Evolutionary conservation across 1,284 basidiomycete species (phyloP).

Genomic region (Mycosarcoma maydis): DNA sequence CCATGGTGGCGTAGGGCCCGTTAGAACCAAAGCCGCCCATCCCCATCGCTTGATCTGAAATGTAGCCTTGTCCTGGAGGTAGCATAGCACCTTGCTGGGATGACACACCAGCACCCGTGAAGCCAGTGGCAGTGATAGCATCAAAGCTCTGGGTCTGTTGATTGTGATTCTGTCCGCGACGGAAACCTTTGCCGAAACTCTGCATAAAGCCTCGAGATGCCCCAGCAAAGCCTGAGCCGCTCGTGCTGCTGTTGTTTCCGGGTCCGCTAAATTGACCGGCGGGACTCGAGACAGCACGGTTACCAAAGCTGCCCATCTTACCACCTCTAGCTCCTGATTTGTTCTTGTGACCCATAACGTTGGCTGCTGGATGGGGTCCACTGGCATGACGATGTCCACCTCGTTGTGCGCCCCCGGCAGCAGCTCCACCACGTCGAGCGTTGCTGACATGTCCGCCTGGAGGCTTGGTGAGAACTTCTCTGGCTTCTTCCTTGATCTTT

Average conservation of each 20-base stretch:
- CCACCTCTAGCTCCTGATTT: slow-evolving; percentile 31
- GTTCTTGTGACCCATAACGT: slow-evolving; percentile 20
- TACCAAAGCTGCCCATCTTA: slow-evolving; percentile 30
- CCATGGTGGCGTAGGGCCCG: slow-evolving; percentile 11
- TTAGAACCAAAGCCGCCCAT: slow-evolving; percentile 18
- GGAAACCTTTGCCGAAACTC: slow-evolving; percentile 43
- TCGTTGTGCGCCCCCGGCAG: slow-evolving; percentile 20
- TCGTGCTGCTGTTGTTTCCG: slow-evolving; percentile 3
- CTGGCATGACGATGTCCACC: slow-evolving; percentile 43
- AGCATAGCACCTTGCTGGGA: slow-evolving; percentile 15
- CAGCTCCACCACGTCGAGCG: slow-evolving; percentile 29
- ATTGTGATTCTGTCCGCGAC: slow-evolving; percentile 24
- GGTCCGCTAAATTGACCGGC: slow-evolving; percentile 30
- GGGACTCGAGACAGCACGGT: slow-evolving; percentile 37
- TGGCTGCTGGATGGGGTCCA: slow-evolving; percentile 20
- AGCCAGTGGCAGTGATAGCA: slow-evolving; percentile 17
- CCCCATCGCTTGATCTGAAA: slow-evolving; percentile 26
- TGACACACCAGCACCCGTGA: slow-evolving; percentile 9
- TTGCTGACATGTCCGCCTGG: slow-evolving; percentile 1
- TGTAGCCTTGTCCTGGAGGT: slow-evolving; percentile 19
- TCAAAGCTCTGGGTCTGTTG: slow-evolving; percentile 24
- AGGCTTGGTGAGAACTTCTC: slow-evolving; percentile 24
- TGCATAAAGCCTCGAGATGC: slow-evolving; percentile 42
- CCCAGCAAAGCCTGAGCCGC: slow-evolving; percentile 23
- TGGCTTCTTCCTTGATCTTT: slow-evolving; percentile 37